These are phyloP conservation scores for Candida dubliniensis DNA, from an alignment of 1,139 yeast species.

Conservation along the genomic window DNA sequence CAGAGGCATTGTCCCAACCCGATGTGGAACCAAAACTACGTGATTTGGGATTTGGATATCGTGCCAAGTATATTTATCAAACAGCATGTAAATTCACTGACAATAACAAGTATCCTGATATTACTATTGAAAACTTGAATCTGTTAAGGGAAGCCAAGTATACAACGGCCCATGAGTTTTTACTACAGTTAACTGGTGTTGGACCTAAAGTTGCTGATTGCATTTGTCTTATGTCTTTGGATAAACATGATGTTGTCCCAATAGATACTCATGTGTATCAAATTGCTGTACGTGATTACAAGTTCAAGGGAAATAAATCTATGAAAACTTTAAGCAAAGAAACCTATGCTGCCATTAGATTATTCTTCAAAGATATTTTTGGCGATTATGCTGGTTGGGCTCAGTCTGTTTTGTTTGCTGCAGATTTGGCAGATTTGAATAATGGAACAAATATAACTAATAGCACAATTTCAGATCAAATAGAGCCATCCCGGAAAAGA, in stretches of 20 bases:
- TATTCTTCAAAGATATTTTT: slow-evolving; percentile 68
- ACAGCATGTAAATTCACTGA: slow-evolving; percentile 58
- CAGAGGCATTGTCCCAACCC: slow-evolving; percentile 46
- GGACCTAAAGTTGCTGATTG: slow-evolving; percentile 99
- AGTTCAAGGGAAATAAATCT: slow-evolving; percentile 49
- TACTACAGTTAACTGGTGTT: slow-evolving; percentile 77
- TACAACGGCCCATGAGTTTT: slow-evolving; percentile 60
- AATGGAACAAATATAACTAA: slow-evolving; percentile 41
- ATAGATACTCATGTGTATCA: slow-evolving; percentile 97
- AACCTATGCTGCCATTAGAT: slow-evolving; percentile 62
- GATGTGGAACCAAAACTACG: slow-evolving; percentile 48
- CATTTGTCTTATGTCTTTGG: slow-evolving; percentile 81
- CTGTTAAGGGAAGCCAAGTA: slow-evolving; percentile 46
- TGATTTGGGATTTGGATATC: slow-evolving; percentile 79
- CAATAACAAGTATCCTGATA: slow-evolving; percentile 33
- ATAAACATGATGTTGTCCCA: slow-evolving; percentile 87
- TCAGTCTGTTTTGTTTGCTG: slow-evolving; percentile 85
- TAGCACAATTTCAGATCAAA: background rate
- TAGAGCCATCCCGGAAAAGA: background rate
- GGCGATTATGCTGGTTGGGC: slow-evolving; percentile 98
- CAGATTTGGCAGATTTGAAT: slow-evolving; percentile 66
- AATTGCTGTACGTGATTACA: slow-evolving; percentile 82
- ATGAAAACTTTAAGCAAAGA: slow-evolving; percentile 54
- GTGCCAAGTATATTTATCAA: slow-evolving; percentile 83
- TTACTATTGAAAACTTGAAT: slow-evolving; percentile 31